Evolutionary conservation across 768 basidiomycete species (phyloP), one percentile per base, ranked within the genome.

Genomic region (Lepiota subincarnata): DNA sequence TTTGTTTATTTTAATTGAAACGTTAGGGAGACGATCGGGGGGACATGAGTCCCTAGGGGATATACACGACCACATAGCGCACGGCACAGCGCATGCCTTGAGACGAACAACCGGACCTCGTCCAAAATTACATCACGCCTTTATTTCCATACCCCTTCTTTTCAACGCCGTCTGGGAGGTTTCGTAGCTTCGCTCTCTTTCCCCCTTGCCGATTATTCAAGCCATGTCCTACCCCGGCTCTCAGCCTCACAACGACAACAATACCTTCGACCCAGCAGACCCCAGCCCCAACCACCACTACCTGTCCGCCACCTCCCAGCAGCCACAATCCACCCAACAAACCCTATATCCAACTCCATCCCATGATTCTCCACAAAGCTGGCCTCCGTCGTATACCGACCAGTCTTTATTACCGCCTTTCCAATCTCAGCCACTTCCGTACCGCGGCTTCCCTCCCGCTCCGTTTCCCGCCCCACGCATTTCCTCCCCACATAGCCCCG

Each of bases 391-490:
- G 53, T 24, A 24, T 24, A 2, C 24, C 24, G 60, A 68, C 43
- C 61, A 59, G 37, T 42, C 56, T 1, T 51, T 62, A 37, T 59
- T 58, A 12, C 53, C 48, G 31, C 48, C 46, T 12, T 56, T 48
- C 50, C 44, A 52, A 48, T 52, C 53, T 14, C 62, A 65, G 28
- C 28, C 36, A 37, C 53, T 57, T 50, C 55, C 57, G 42, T 58
- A 47, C 41, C 51, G 44, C 39, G 53, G 40, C 34, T 57, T 47
- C 26, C 63, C 34, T 48, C 57, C 66, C 37, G 64, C 69, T 43
- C 66, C 66, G 14, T 70, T 66, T 53, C 65, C 66, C 3, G 61
- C 64, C 3, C 59, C 66, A 37, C 66, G 63, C 18, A 55, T 67
- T 18, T 64, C 68, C 22, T 62, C 69, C n/a, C 66, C 68, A 11